phyloP scores from a whole-genome alignment of 2,329 filamentous ascomycete species.

The Aspergillus eucalypticola region DNA sequence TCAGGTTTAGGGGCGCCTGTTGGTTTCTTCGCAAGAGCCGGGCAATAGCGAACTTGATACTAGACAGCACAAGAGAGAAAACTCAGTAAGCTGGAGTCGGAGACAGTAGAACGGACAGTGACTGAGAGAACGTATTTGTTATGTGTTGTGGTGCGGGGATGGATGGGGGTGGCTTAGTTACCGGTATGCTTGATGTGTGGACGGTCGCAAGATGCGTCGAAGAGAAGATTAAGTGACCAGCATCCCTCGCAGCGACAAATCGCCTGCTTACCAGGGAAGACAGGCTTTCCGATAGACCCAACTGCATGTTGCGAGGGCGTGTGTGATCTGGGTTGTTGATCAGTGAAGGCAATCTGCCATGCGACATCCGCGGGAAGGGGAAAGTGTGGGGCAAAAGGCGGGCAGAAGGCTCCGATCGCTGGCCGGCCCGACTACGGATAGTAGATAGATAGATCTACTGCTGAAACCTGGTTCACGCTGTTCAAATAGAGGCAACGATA shows the following conservation, averaged over 20 bases:
- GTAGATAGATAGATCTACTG: neutral
- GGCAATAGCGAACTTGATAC: constrained; percentile 53
- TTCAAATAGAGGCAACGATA: neutral
- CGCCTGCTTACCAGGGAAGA: constrained; percentile 38
- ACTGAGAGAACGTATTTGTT: too few species aligned
- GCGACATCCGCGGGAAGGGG: neutral
- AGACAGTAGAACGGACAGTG: neutral
- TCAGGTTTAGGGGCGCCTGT: constrained; percentile 26
- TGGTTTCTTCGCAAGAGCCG: constrained; percentile 49
- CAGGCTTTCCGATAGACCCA: constrained; percentile 39
- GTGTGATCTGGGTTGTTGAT: neutral
- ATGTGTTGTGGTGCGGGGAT: neutral
- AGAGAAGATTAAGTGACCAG: constrained; percentile 41
- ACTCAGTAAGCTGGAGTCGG: constrained; percentile 4
- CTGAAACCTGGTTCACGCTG: too few species aligned
- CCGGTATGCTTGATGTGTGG: constrained; percentile 35
- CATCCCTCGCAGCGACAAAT: constrained; percentile 40
- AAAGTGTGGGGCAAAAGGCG: neutral
- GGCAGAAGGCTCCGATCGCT: neutral
- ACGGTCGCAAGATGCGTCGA: constrained; percentile 42
- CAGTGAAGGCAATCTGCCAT: neutral
- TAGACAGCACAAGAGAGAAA: constrained; percentile 17
- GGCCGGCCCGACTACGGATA: neutral
- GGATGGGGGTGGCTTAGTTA: constrained; percentile 20
- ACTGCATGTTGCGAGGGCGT: constrained; percentile 30